A percentile compares a stretch with the other conserved stretches of the same genome.
These are phyloP conservation scores for Suillus sp. DNA, from an alignment of 768 basidiomycete species.

Conservation along the genomic window DNA sequence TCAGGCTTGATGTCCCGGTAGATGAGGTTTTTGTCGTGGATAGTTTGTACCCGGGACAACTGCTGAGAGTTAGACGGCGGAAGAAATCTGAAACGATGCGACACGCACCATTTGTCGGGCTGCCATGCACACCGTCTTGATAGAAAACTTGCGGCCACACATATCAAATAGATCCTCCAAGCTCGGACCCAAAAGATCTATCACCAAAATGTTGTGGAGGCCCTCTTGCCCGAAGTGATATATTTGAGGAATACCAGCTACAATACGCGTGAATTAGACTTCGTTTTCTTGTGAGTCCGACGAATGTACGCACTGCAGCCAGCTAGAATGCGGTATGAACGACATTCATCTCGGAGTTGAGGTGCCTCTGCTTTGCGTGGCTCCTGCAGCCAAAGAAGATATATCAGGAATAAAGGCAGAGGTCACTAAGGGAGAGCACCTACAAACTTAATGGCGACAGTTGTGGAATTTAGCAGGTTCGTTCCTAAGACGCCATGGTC, in stretches of 20 bases:
- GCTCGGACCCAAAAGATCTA: slow-evolving; percentile 95
- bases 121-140: slow-evolving; percentile 99
- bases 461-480: slow-evolving; percentile 96
- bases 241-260: slow-evolving; percentile 97
- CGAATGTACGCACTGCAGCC: slow-evolving; percentile 74
- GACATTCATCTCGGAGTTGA: slow-evolving; percentile 97
- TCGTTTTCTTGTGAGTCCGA: slow-evolving; percentile 13
- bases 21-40: slow-evolving; percentile 99
- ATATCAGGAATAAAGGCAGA: slow-evolving; percentile 12
- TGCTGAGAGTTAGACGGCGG: slow-evolving; percentile 34
- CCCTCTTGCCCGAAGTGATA: slow-evolving; percentile 99
- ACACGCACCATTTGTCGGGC: slow-evolving; percentile 89
- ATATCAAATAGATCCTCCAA: slow-evolving; percentile 99
- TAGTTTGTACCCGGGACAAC: slow-evolving; percentile 95
- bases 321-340: slow-evolving; percentile 89
- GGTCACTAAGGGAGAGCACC: slow-evolving; percentile 38
- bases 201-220: slow-evolving; percentile 97
- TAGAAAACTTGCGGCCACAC: slow-evolving; percentile 96
- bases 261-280: slow-evolving; percentile 21
- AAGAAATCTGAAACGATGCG: slow-evolving; percentile 1
- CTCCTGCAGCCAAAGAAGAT: slow-evolving; percentile 53
- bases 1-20: slow-evolving; percentile 99
- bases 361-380: slow-evolving; percentile 95
- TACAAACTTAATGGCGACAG: slow-evolving; percentile 99
- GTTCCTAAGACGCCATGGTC: slow-evolving; percentile 61